Conservation (phyloP, 2,329 filamentous ascomycete species). For the Raffaelea deltoideospora region DNA sequence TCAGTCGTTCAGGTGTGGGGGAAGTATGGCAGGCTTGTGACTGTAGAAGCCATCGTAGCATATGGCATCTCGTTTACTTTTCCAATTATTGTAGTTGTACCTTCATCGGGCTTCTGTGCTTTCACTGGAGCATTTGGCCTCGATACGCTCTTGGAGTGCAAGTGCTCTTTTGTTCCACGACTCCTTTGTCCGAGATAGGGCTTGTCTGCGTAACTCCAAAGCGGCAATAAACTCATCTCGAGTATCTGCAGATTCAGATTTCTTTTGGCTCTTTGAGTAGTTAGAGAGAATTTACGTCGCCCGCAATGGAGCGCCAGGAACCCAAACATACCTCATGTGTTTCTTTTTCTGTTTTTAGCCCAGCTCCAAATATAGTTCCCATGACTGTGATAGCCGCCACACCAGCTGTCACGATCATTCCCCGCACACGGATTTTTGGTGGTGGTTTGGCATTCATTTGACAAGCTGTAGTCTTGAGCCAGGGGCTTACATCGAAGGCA, state of each 20-base stretch:
- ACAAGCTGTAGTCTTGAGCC: too few species aligned
- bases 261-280: constrained; percentile 8
- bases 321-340: constrained; percentile 5
- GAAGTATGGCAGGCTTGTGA: too few species aligned
- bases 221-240: constrained; percentile 16
- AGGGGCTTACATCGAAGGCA: too few species aligned
- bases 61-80: too few species aligned
- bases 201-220: constrained; percentile 13
- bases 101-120: too few species aligned
- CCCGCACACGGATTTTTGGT: constrained; percentile 6
- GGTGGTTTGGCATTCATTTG: not conserved
- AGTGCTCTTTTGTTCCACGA: constrained; percentile 17
- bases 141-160: constrained; percentile 14
- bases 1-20: too few species aligned
- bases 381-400: constrained; percentile 16
- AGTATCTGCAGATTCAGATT: constrained; percentile 8
- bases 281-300: too few species aligned
- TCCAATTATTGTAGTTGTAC: too few species aligned
- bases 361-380: constrained; percentile 18
- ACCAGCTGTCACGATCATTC: constrained; percentile 9
- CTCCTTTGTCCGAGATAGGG: constrained; percentile 12
- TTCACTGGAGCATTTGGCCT: too few species aligned
- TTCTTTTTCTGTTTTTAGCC: constrained; percentile 17
- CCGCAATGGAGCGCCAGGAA: too few species aligned
- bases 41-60: too few species aligned